These are phyloP conservation scores for Lactarius indigo DNA, from an alignment of 768 basidiomycete genomes.

Conservation along the genomic window DNA sequence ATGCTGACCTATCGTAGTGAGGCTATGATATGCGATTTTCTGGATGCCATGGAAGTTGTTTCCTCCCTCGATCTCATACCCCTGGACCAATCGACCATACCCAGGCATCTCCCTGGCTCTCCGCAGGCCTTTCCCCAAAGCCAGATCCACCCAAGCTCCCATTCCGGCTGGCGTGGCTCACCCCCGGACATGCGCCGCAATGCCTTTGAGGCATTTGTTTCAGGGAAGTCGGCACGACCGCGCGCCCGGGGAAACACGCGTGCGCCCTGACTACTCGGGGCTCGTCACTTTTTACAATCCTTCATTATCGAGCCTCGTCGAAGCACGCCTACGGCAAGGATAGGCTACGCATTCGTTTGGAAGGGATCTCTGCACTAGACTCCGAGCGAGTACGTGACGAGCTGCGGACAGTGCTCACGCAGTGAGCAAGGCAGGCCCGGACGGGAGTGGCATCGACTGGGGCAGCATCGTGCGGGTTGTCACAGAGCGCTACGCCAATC, in stretches of 20 bases:
- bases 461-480: conserved; percentile 36
- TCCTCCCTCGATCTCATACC: conserved; percentile 15
- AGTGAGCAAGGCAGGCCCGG: too few species aligned
- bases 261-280: conserved; percentile 40
- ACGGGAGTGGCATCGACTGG: conserved; percentile 45
- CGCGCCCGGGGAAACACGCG: conserved; percentile 43
- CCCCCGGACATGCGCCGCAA: background rate
- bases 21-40: background rate
- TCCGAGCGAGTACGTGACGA: conserved; percentile 2
- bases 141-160: conserved; percentile 10
- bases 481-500: conserved; percentile 40
- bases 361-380: conserved; percentile 34
- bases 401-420: conserved; percentile 31
- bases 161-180: conserved; percentile 23
- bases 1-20: conserved; percentile 6
- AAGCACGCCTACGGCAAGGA: conserved; percentile 31
- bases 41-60: conserved; percentile 17
- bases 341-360: conserved; percentile 36
- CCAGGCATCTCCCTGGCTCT: background rate
- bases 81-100: background rate
- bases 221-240: conserved; percentile 42
- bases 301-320: conserved; percentile 36
- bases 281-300: conserved; percentile 45
- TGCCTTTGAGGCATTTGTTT: conserved; percentile 30
- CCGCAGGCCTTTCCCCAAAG: too few species aligned